A percentile compares a stretch with the other conserved stretches of the same genome.
These are phyloP conservation scores for Fonsecaea erecta DNA, from an alignment of 2,329 filamentous ascomycete genomes.

Conservation along the genomic window DNA sequence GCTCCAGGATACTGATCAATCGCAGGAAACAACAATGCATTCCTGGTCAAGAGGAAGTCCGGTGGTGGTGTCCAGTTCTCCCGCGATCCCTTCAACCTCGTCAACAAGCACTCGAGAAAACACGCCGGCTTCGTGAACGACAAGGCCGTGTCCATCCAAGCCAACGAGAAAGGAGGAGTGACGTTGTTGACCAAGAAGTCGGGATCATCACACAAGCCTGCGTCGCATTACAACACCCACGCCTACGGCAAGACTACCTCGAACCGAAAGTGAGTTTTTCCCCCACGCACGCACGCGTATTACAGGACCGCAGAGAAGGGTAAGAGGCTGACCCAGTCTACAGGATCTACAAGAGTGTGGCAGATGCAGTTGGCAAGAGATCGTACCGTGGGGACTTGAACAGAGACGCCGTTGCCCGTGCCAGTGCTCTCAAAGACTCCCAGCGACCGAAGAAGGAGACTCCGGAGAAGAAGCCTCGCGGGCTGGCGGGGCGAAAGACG, in stretches of 20 bases:
- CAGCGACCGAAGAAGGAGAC: constrained; percentile 78
- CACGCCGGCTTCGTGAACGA: constrained; percentile 91
- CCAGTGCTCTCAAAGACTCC: constrained; percentile 79
- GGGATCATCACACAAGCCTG: constrained; percentile 72
- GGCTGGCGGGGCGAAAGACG: constrained; percentile 76
- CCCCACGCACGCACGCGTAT: background rate
- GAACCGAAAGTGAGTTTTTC: constrained; percentile 76
- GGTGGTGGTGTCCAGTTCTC: constrained; percentile 87
- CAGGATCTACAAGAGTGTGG: constrained; percentile 88
- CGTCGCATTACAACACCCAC: constrained; percentile 65
- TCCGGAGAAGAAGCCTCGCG: constrained; percentile 75
- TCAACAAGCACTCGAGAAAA: constrained; percentile 90
- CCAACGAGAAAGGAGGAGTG: constrained; percentile 76
- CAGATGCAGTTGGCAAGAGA: constrained; percentile 78
- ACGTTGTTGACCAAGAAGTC: constrained; percentile 82
- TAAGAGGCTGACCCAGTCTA: constrained; percentile 30
- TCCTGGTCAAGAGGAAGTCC: constrained; percentile 85
- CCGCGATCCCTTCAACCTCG: constrained; percentile 89
- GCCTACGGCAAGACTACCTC: constrained; percentile 74
- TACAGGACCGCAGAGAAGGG: constrained; percentile 21
- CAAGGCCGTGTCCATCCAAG: constrained; percentile 84
- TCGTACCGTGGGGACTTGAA: constrained; percentile 84
- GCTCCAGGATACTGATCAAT: constrained; percentile 4
- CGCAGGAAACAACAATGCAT: constrained; percentile 83
- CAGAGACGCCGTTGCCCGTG: constrained; percentile 78